These are phyloP conservation scores for Diaporthe nobilis DNA, from an alignment of 2,329 filamentous ascomycete genomes.

Conservation along the genomic window DNA sequence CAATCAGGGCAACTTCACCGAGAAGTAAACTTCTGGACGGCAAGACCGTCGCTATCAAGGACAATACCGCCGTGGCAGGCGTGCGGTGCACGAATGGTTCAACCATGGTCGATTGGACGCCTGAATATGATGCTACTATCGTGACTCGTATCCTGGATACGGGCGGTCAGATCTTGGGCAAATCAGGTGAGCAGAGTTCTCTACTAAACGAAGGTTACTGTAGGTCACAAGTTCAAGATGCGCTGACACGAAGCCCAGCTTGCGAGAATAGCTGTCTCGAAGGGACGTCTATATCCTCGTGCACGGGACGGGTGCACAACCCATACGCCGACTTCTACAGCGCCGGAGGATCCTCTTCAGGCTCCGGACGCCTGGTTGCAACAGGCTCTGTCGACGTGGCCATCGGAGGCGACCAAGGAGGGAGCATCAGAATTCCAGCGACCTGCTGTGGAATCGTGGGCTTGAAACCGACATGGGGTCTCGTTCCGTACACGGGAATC, in stretches of 20 bases:
- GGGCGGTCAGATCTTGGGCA: conserved; percentile 47
- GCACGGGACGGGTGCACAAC: conserved; percentile 49
- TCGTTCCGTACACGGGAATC: conserved; percentile 61
- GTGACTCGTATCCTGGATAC: conserved; percentile 47
- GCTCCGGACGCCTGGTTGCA: conserved; percentile 50
- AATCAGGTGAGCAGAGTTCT: conserved; percentile 8
- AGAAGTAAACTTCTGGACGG: conserved; percentile 25
- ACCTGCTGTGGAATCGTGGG: conserved; percentile 52
- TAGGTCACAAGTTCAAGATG: no score
- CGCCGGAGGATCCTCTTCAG: conserved; percentile 51
- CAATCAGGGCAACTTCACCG: conserved; percentile 22
- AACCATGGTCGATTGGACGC: conserved; percentile 42
- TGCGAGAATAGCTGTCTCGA: conserved; percentile 51
- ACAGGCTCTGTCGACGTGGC: conserved; percentile 41
- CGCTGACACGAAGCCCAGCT: conserved; percentile 43
- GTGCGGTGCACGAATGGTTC: conserved; percentile 48
- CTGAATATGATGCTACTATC: conserved; percentile 44
- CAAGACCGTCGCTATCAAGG: conserved; percentile 46
- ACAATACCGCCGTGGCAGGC: conserved; percentile 50
- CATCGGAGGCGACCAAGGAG: conserved; percentile 48
- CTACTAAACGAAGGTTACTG: no score
- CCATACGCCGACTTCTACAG: conserved; percentile 47
- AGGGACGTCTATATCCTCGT: conserved; percentile 48
- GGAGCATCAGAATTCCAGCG: conserved; percentile 51
- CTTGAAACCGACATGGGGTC: conserved; percentile 56